phyloP scores from a whole-genome alignment of 228 moss, liverwort and hornwort genomes.

The Sphagnum fallax region DNA sequence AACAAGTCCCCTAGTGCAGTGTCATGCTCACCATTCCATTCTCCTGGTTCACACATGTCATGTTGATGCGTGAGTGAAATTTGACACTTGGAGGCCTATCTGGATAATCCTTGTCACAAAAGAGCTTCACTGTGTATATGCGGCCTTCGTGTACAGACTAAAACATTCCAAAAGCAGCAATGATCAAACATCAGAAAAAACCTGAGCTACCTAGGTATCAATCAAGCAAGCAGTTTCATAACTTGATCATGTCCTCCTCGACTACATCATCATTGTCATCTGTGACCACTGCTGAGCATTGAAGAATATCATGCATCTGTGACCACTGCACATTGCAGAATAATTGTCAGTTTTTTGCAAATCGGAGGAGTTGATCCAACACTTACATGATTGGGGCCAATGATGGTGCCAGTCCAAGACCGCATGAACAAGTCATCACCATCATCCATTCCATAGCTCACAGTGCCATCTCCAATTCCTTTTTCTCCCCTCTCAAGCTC shows the following conservation, averaged over 20 bases:
- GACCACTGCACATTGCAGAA: too few species aligned
- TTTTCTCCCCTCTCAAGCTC: conserved; percentile 64
- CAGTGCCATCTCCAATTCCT: conserved; percentile 57
- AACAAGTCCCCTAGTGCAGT: too few species aligned
- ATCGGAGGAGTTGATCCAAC: too few species aligned
- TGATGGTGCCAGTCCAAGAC: conserved; percentile 59
- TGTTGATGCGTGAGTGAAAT: conserved; percentile 51
- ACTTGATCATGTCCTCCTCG: too few species aligned
- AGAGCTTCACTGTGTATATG: conserved; percentile 54
- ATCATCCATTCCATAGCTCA: conserved; percentile 65
- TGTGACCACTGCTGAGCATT: too few species aligned
- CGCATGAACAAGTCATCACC: conserved; percentile 60
- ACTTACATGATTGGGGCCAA: conserved; percentile 56
- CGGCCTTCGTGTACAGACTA: conserved; percentile 58
- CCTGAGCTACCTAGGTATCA: too few species aligned
- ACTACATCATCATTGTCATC: too few species aligned
- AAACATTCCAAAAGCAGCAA: not conserved
- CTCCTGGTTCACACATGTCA: conserved; percentile 52
- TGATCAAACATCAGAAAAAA: too few species aligned
- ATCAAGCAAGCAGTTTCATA: too few species aligned
- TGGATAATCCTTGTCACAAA: conserved; percentile 52
- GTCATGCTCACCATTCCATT: conserved; percentile 34
- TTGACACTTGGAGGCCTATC: conserved; percentile 48
- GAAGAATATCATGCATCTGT: too few species aligned
- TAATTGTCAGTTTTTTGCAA: too few species aligned